Evolutionary conservation across 768 basidiomycete genomes (phyloP).

Genomic region (Boletellus ananiceps): DNA sequence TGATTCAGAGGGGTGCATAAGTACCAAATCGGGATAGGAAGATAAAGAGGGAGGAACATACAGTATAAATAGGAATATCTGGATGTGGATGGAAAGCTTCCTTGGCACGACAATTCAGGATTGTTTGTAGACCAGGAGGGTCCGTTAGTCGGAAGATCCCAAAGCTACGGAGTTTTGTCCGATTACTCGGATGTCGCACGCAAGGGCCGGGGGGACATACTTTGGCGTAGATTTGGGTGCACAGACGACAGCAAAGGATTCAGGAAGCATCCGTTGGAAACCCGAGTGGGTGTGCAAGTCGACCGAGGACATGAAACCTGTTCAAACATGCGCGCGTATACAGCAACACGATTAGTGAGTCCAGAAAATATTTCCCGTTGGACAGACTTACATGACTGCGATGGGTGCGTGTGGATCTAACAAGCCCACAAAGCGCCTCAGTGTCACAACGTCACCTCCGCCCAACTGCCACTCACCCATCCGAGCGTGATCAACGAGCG

Average conservation of each 20-base stretch:
- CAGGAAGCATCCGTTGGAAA: conserved; percentile 86
- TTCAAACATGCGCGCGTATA: not conserved
- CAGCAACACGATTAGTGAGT: not conserved
- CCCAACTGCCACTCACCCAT: conserved; percentile 58
- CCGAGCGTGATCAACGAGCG: conserved; percentile 80
- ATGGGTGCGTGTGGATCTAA: conserved; percentile 90
- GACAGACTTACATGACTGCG: conserved; percentile 66
- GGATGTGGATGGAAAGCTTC: conserved; percentile 87
- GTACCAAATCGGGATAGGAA: not conserved
- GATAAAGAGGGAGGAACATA: conserved; percentile 34
- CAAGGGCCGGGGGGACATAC: conserved; percentile 36
- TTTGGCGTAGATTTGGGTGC: conserved; percentile 75
- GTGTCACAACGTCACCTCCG: not conserved
- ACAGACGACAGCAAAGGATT: conserved; percentile 91
- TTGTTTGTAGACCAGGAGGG: conserved; percentile 73
- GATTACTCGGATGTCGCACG: not conserved
- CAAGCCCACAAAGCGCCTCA: not conserved
- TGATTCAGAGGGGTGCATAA: not conserved
- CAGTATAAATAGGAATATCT: conserved; percentile 81
- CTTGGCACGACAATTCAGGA: conserved; percentile 61
- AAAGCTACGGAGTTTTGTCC: conserved; percentile 39
- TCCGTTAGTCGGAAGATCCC: conserved; percentile 89
- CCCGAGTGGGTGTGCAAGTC: conserved; percentile 89
- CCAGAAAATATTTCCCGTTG: not conserved
- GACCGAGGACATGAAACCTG: conserved; percentile 91